Evolutionary conservation across 768 basidiomycete species (phyloP), one percentile per base, ranked within the genome.

Genomic region (Boletus speciosus): DNA sequence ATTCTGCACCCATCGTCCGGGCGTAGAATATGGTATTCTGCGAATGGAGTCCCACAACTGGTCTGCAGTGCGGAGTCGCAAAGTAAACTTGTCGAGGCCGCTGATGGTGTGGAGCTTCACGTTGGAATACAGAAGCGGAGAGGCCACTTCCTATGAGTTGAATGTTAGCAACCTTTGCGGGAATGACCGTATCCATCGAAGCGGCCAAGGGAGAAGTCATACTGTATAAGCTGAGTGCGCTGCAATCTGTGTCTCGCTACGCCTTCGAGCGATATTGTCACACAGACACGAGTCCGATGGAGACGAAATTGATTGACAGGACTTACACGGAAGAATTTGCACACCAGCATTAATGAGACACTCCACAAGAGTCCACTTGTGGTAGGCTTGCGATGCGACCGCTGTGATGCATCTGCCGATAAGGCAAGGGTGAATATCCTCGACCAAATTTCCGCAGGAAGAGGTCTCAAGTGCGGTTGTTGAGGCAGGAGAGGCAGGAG

Each of bases 31-130:
- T 0, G 90, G 90, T 59, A 90, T 92, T 47, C 93, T 81, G 48
- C 90, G 82, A 52, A 96, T 84, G 41, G 90, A 89, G 62, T 93
- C 91, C 93, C 93, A 96, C 64, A 79, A 81, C 60, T 81, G 78
- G 57, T 96, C 93, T 7, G 86, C 84, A 31, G 66, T 61, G 54
- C 77, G 72, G 2, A 95, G 77, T 23, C 73, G 75, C n/a, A 71
- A 55, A n/a, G 79, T 74, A 60, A 93, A 86, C 55, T 74, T 77
- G 51, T 80, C 76, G 39, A 93, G 73, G 6, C 75, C 65, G 12
- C 65, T 51, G 11, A 81, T 61, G 19, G 74, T 73, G 6, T 65
- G 63, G 31, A 89, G 68, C 29, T 66, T 67, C 25, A 87, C 76
- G 31, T 70, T 71, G n/a, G 79, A 71, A 64, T 88, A 91, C 47